Percentiles rank a stretch among this genome's conserved stretches.
These are phyloP conservation scores for Cutaneotrichosporon spelunceum DNA, from an alignment of 1,284 basidiomycete genomes.

Conservation along the genomic window DNA sequence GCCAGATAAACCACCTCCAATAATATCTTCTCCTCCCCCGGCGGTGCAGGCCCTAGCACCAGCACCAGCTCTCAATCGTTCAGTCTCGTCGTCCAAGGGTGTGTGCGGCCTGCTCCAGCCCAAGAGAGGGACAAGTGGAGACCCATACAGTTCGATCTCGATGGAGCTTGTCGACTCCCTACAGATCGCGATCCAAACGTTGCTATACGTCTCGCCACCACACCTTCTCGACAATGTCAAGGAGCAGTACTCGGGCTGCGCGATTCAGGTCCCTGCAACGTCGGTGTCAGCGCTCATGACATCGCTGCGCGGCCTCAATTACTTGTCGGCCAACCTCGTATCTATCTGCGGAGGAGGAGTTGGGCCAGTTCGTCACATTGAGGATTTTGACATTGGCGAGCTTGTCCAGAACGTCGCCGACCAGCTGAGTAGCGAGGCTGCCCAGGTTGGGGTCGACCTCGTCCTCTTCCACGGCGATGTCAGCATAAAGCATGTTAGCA, in stretches of 20 bases:
- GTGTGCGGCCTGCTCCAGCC: conserved; percentile 37
- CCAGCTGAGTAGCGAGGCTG: conserved; percentile 75
- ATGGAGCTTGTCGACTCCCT: conserved; percentile 81
- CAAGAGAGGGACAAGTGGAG: conserved; percentile 7
- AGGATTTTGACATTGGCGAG: conserved; percentile 64
- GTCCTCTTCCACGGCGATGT: conserved; percentile 84
- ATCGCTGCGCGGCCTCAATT: conserved; percentile 85
- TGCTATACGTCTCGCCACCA: conserved; percentile 78
- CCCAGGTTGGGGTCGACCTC: conserved; percentile 75
- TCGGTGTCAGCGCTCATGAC: conserved; percentile 83
- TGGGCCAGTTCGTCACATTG: conserved; percentile 17
- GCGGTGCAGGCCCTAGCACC: not conserved
- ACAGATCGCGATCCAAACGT: conserved; percentile 80
- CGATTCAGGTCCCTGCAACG: conserved; percentile 76
- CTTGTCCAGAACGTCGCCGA: conserved; percentile 74
- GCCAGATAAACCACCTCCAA: not conserved
- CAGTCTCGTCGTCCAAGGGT: conserved; percentile 38
- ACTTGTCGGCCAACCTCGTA: conserved; percentile 70
- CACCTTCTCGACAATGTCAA: conserved; percentile 87
- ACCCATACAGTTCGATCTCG: conserved; percentile 36
- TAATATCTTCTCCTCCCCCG: not conserved
- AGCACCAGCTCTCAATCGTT: conserved; percentile 24
- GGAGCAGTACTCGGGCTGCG: conserved; percentile 83
- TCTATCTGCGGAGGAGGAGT: conserved; percentile 31
- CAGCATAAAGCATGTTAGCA: conserved; percentile 74